phyloP scores from a whole-genome alignment of 768 basidiomycete genomes.

The Boletus bicolor region DNA sequence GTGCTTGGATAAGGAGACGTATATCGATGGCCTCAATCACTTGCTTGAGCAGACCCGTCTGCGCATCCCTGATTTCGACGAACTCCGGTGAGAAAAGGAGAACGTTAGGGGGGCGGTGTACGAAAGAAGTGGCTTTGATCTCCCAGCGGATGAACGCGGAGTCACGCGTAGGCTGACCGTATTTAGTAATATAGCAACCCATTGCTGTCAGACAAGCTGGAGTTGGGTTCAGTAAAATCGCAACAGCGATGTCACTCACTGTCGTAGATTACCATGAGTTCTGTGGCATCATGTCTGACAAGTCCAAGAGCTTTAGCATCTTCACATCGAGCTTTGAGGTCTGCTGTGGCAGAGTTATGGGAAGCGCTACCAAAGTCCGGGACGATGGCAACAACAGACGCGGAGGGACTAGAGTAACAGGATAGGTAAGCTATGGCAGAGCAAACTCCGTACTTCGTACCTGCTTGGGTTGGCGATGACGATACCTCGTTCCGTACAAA shows the following conservation, averaged over 20 bases:
- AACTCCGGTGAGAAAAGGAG: conserved; percentile 73
- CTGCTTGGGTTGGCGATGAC: conserved; percentile 64
- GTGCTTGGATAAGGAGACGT: conserved; percentile 52
- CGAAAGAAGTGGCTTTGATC: conserved; percentile 58
- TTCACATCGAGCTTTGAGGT: conserved; percentile 59
- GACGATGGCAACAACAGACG: conserved; percentile 45
- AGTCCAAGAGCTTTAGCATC: conserved; percentile 64
- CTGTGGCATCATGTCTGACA: conserved; percentile 48
- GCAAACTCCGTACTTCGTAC: conserved; percentile 38
- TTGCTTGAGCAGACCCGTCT: conserved; percentile 70
- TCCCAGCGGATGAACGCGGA: conserved; percentile 77
- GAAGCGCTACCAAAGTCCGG: conserved; percentile 53
- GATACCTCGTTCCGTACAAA: conserved; percentile 63
- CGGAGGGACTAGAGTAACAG: conserved; percentile 36
- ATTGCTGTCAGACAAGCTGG: conserved; percentile 44
- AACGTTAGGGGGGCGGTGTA: conserved; percentile 58
- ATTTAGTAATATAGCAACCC: conserved; percentile 73
- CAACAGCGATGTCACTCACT: conserved; percentile 39
- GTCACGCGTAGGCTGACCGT: conserved; percentile 61
- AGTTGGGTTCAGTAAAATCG: not conserved
- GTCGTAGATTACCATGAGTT: conserved; percentile 73
- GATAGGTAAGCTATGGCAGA: not conserved
- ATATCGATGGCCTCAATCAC: conserved; percentile 76
- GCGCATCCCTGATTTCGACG: conserved; percentile 67
- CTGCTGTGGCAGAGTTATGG: conserved; percentile 38